Conservation (phyloP, 2,329 filamentous ascomycete genomes). For the Penicillium sp. region DNA sequence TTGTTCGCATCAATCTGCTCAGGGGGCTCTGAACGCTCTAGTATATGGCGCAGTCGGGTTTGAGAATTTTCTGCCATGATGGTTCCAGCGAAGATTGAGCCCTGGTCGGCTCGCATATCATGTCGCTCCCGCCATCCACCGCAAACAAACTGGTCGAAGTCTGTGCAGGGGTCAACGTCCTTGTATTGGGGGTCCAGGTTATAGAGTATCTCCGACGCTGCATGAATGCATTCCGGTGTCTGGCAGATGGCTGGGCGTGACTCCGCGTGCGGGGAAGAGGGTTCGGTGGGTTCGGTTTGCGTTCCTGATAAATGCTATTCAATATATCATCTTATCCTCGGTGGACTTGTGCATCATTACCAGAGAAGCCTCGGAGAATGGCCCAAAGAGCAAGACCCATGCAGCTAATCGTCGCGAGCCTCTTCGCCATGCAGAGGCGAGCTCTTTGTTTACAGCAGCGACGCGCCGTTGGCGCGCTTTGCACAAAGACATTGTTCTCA, state of each 20-base stretch:
- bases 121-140: conserved; percentile 66
- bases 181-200: conserved; percentile 64
- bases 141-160: conserved; percentile 69
- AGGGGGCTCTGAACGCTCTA: conserved; percentile 54
- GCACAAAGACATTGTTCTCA: conserved; percentile 8
- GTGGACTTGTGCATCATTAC: not conserved
- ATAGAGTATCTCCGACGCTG: conserved; percentile 62
- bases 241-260: conserved; percentile 47
- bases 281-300: conserved; percentile 11
- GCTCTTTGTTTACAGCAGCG: conserved; percentile 7
- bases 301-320: not conserved
- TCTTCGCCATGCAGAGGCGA: conserved; percentile 10
- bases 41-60: conserved; percentile 61
- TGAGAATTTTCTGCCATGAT: conserved; percentile 64
- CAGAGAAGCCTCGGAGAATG: conserved; percentile 2
- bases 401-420: conserved; percentile 8
- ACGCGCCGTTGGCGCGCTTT: not conserved
- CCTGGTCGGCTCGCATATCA: conserved; percentile 66
- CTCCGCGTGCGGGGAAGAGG: conserved; percentile 16
- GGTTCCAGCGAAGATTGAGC: conserved; percentile 60
- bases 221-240: conserved; percentile 64
- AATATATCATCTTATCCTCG: not conserved
- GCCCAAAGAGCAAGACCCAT: conserved; percentile 10
- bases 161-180: conserved; percentile 65
- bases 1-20: conserved; percentile 47